These are phyloP conservation scores for Fusarium mangiferae DNA, from an alignment of 2,329 filamentous ascomycete species.

Conservation along the genomic window DNA sequence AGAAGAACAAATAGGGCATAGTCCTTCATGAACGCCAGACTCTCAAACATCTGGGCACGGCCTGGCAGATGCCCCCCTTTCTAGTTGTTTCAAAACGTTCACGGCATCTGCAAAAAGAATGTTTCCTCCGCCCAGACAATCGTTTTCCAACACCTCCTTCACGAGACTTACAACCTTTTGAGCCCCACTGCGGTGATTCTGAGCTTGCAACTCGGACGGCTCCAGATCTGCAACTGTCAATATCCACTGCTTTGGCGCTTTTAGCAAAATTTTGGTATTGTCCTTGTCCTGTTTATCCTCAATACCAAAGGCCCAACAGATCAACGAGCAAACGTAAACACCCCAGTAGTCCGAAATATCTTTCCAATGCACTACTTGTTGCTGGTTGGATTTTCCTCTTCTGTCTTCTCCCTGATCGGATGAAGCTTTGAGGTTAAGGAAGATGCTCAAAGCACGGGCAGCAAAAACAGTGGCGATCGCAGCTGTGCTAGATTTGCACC, in stretches of 20 bases:
- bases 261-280: conserved; percentile 37
- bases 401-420: not conserved
- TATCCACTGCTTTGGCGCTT: conserved; percentile 51
- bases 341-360: conserved; percentile 65
- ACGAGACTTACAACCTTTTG: conserved; percentile 60
- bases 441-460: conserved; percentile 61
- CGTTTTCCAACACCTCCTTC: conserved; percentile 57
- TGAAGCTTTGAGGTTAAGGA: conserved; percentile 48
- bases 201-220: conserved; percentile 52
- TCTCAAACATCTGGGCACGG: conserved; percentile 15
- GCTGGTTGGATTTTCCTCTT: conserved; percentile 3
- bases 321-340: conserved; percentile 66
- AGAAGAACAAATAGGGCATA: not conserved
- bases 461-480: conserved; percentile 61
- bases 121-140: conserved; percentile 60
- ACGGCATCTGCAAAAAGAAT: conserved; percentile 65
- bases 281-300: conserved; percentile 33
- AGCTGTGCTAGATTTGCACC: conserved; percentile 58
- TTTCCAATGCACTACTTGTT: conserved; percentile 36
- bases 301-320: conserved; percentile 68
- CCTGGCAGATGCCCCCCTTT: conserved; percentile 54
- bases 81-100: conserved; percentile 62
- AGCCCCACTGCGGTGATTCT: conserved; percentile 55
- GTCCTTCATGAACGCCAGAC: not conserved
- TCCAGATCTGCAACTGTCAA: conserved; percentile 54